Conservation (phyloP, 2,329 filamentous ascomycete genomes). For the Botryotinia globosa region DNA sequence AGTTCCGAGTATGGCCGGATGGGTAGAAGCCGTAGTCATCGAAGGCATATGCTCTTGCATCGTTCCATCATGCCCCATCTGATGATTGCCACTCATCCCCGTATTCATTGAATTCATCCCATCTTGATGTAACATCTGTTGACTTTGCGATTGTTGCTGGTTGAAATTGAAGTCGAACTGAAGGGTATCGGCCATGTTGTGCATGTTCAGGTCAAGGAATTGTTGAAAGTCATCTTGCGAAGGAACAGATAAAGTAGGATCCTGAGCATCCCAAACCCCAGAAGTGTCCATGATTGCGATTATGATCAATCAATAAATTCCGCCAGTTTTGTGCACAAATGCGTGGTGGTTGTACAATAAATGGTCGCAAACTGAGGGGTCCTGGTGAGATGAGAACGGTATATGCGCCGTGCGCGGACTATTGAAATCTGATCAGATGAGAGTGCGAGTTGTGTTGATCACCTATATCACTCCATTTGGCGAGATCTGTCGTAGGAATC, state of each 20-base stretch:
- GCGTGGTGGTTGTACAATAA: neutral
- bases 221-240: slow-evolving; percentile 63
- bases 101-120: slow-evolving; percentile 47
- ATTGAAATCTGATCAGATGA: neutral
- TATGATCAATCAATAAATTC: neutral
- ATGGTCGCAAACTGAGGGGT: slow-evolving; percentile 18
- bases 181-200: slow-evolving; percentile 51
- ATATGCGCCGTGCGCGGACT: slow-evolving; percentile 7
- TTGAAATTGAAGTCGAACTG: slow-evolving; percentile 61
- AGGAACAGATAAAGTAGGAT: slow-evolving; percentile 51
- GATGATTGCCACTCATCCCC: slow-evolving; percentile 41
- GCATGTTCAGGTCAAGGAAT: slow-evolving; percentile 60
- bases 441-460: neutral
- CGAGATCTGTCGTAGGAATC: neutral
- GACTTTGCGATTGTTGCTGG: slow-evolving; percentile 32
- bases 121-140: slow-evolving; percentile 34
- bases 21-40: slow-evolving; percentile 46
- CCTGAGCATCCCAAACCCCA: slow-evolving; percentile 52
- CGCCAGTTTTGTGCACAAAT: neutral
- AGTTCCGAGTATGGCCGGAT: slow-evolving; percentile 44
- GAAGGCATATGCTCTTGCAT: slow-evolving; percentile 48
- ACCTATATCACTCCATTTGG: slow-evolving; percentile 9
- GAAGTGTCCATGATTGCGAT: slow-evolving; percentile 38
- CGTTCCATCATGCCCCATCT: slow-evolving; percentile 37
- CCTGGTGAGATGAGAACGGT: neutral